Evolutionary conservation across 495 filamentous ascomycete species (phyloP), one percentile per base, ranked within the genome.

Genomic region (Xylaria cubensis): DNA sequence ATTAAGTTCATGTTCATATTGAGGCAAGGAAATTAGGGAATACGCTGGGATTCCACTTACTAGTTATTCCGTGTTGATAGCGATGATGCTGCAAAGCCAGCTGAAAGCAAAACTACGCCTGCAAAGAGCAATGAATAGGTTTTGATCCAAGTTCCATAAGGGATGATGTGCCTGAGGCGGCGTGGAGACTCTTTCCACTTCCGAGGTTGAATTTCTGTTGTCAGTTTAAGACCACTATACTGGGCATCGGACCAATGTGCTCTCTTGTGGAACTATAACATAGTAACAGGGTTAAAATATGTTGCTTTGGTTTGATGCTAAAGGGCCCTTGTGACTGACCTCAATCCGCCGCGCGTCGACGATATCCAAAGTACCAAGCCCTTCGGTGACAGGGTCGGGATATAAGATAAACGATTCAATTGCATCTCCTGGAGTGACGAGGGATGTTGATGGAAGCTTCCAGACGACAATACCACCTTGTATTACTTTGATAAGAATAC

Each of bases 271-370:
- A 64, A 64, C 62, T 64, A 64, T 64, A 10, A 34, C 6, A 4
- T 9, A 6, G 10, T 2, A 64, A 13, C 34, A 64, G 62, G 17
- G 21, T 64, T 64, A 44, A 44, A 64, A 44, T n/a, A 26, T 64
- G 3, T 56, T 32, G 8, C 13, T 15, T 8, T 29, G 39, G 10
- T 17, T 10, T 24, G 21, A 1, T 1, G 39, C 4, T 46, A 17
- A 5, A 9, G 13, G 7, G 15, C 36, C 21, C 2, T 48, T 46
- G 9, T 26, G 12, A 64, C 50, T 21, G 32, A 69, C 67, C 41
- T 74, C 64, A 9, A 74, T 19, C 32, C 41, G 58, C 12, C 63
- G 65, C 4, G 34, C 3, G 3, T 36, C 34, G 34, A 36, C 34
- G 34, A 36, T 36, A 36, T 36, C 34, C 34, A 36, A 36, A 36